Conservation (phyloP, 306 rosid genomes). For the Inga laurina region DNA sequence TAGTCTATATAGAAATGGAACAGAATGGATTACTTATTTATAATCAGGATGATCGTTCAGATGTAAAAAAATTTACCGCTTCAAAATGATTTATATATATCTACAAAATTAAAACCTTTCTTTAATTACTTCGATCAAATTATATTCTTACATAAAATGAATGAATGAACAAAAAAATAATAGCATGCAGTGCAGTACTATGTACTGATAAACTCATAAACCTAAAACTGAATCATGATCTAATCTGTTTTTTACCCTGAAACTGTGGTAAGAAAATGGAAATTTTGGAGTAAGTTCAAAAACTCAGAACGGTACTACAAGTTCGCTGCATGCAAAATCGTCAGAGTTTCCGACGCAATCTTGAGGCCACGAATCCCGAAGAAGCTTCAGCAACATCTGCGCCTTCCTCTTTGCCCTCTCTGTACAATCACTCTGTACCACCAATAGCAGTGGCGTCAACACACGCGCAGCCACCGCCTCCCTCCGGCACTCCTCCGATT, state of each 20-base stretch:
- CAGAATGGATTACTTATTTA: background rate
- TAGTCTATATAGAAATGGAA: background rate
- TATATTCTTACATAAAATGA: conserved; percentile 46
- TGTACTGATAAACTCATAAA: background rate
- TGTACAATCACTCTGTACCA: conserved; percentile 92
- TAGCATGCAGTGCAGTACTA: background rate
- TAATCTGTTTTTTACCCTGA: background rate
- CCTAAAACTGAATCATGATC: conserved; percentile 18
- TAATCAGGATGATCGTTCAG: background rate
- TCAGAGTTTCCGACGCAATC: conserved; percentile 75
- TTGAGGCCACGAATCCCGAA: conserved; percentile 96
- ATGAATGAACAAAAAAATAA: background rate
- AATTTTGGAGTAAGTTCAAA: conserved; percentile 15
- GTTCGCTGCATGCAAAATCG: conserved; percentile 71
- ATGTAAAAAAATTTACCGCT: background rate
- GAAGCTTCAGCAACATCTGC: conserved; percentile 81
- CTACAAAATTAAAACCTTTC: background rate
- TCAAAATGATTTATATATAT: background rate
- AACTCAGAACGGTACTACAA: conserved; percentile 48
- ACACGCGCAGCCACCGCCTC: conserved; percentile 88
- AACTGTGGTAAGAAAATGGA: background rate
- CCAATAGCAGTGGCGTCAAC: conserved; percentile 69
- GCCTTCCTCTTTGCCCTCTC: conserved; percentile 94
- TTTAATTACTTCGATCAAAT: conserved; percentile 10
- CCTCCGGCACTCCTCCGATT: conserved; percentile 55